A percentile compares a stretch with the other conserved stretches of the same genome.
Conservation (phyloP, 148 eudicot species). For the Polygonum aviculare region DNA sequence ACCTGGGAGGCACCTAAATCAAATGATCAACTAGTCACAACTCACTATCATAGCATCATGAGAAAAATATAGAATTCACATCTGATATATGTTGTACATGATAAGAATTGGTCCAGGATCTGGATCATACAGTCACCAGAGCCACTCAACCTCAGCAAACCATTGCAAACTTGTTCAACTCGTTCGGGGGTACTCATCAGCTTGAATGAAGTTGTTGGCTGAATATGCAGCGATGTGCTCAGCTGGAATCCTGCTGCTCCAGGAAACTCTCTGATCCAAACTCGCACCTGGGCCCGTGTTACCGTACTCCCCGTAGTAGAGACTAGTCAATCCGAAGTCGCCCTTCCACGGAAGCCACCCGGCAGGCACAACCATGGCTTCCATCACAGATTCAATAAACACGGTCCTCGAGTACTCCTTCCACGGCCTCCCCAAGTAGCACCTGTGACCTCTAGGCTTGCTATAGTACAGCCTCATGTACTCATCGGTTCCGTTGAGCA, state of each 20-base stretch:
- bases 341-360: constrained; percentile 82
- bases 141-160: not conserved
- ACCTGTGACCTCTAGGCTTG: constrained; percentile 60
- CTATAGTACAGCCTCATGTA: constrained; percentile 48
- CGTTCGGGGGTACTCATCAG: constrained; percentile 19
- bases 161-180: not conserved
- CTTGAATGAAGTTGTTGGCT: constrained; percentile 59
- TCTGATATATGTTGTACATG: not conserved
- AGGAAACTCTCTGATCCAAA: constrained; percentile 35
- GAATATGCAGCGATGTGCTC: constrained; percentile 52
- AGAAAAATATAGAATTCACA: not conserved
- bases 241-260: constrained; percentile 69
- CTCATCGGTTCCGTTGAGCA: constrained; percentile 55
- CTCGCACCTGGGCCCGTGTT: constrained; percentile 53
- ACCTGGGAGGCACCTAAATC: too few species aligned
- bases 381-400: constrained; percentile 38
- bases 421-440: constrained; percentile 83
- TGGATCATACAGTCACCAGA: not conserved
- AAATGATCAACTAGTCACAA: not conserved
- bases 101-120: not conserved
- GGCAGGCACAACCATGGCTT: constrained; percentile 28
- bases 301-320: constrained; percentile 71
- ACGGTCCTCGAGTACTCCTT: constrained; percentile 78
- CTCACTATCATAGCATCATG: not conserved
- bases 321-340: constrained; percentile 48